phyloP scores from a whole-genome alignment of 306 rosid species.

The Malus domestica region ASM211411v1 NC_041802.1:4599001-4599500 shows the following conservation, averaged over 20 bases:
- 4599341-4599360: not conserved
- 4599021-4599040: constrained; percentile 14
- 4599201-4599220: not conserved
- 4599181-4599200: constrained; percentile 8
- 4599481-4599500: constrained; percentile 53
- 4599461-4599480: constrained; percentile 81
- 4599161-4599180: constrained; percentile 5
- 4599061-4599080: not conserved
- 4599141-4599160: constrained; percentile 43
- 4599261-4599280: not conserved
- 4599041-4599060: constrained; percentile 17
- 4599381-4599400: constrained; percentile 60
- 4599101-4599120: constrained; percentile 55
- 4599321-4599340: no score
- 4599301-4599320: no score
- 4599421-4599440: constrained; percentile 29
- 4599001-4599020: constrained; percentile 54
- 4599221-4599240: not conserved
- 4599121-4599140: constrained; percentile 30
- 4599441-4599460: constrained; percentile 45
- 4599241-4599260: not conserved
- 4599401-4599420: constrained; percentile 39
- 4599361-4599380: constrained; percentile 20
- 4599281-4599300: no score
- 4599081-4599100: constrained; percentile 23